Base-by-base conservation (phyloP, 1,284 basidiomycete genomes). In the Sporisorium sorghi region DNA sequence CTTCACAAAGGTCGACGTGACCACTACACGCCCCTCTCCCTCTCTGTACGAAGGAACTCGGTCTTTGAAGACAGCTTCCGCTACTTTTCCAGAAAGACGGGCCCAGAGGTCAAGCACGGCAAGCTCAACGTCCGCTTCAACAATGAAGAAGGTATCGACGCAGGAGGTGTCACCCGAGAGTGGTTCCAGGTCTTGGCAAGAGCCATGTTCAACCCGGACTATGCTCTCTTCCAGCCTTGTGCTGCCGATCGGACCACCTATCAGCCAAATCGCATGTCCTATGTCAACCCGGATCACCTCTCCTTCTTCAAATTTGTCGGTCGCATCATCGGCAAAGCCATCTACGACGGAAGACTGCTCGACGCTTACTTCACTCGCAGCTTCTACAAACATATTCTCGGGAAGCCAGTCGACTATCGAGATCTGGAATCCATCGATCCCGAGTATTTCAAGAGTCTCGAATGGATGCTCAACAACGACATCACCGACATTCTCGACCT, bases 161-260 rank as follows among this genome's bases (percentile, higher is more conserved):
- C 97, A 0, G 97, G 97, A 26, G 97, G 97, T 80, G 93, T 99
- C 43, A 97, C 97, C 3, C 89, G 96, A 73, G 96, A 98, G 86
- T 98, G 96, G 96, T 97, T 96, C 90, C 93, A 94, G 79, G 96
- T 97, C 58, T 89, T 99, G 21, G 95, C 96, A 1, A 89, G 94
- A 58, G 95, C 97, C 85, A 99, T 99, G 92, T 98, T 99, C 86
- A 94, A 99, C 84, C 95, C 97, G n/a, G 93, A 97, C 86, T 97
- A 99, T 80, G 94, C 94, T 7, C 88, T 99, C 21, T 99, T 99
- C 89, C 93, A 97, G 84, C 96, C 96, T 11, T 97, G 75, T 52
- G 80, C 78, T 0, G 94, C 94, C 6, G 94, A 97, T 85, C 90
- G 90, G 77, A 89, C 93, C 64, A 97, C 94, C 2, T 97, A 98